Base-by-base conservation (phyloP, 768 basidiomycete species). In the Lactifluus echinatus region DNA sequence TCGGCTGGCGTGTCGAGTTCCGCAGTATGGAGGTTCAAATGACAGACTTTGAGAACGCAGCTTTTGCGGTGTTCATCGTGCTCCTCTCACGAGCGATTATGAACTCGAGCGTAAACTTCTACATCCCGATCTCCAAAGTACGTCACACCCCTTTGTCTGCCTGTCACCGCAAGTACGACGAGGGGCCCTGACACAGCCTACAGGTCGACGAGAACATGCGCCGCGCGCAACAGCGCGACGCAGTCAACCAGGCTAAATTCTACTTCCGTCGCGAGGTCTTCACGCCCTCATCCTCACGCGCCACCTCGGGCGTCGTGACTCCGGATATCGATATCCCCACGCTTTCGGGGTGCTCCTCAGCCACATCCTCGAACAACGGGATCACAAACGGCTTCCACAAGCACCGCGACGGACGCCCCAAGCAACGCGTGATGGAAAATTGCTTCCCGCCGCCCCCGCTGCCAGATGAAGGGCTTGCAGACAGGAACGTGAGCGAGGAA, bases 1-100 rank as follows among this genome's bases (percentile, higher is more conserved):
- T 98, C 53, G 96, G 95, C 31, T 99, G 96, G 96, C 79, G 96
- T 39, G 95, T 98, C 4, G 96, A 99, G 69, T 99, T 99, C 73
- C 79, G 96, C 56, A 92, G 89, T 69, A 98, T 98, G 96, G 96
- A 99, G 70, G 93, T 98, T 2, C 96, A 98, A 67, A 81, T 97
- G 68, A 98, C 96, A 8, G 96, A 99, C 73, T 99, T 93, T 66
- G 96, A 98, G 74, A 99, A 99, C 68, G 96, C 96, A 1, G 93
- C 96, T 6, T 97, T 93, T 69, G 83, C 93, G 33, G 82, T 97
- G 43, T 98, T 99, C 72, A 80, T 95, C 50, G 94, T 98, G 14
- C 81, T 99, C 28, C 77, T 99, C 8, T 95, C 96, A 4, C 80
- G 96, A 39, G 94, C 93, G 2, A 96, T 99, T 62, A 77, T 99